Evolutionary conservation across 345 rosid genomes (phyloP).

Genomic region (Pelargonium nanum): DNA sequence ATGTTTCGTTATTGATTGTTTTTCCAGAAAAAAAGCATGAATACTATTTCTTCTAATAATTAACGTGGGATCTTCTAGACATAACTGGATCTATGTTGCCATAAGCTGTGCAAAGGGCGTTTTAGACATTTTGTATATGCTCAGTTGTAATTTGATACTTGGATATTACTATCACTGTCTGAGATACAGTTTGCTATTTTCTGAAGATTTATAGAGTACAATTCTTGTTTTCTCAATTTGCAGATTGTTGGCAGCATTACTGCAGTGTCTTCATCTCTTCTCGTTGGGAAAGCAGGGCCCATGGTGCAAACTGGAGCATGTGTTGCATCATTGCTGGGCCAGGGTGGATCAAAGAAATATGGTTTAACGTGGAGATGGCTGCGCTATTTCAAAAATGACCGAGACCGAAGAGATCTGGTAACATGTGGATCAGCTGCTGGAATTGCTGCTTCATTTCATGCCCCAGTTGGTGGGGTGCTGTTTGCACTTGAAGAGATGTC

Average conservation of each 20-base stretch:
- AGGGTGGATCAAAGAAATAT: slow-evolving; percentile 82
- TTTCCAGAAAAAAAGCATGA: too few relatives aligned
- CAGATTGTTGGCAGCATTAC: slow-evolving; percentile 81
- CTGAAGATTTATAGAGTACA: not conserved
- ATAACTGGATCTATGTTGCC: not conserved
- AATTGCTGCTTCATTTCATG: slow-evolving; percentile 82
- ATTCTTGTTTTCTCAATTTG: slow-evolving; percentile 10
- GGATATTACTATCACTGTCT: not conserved
- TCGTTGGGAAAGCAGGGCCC: slow-evolving; percentile 95
- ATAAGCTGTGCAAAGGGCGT: not conserved
- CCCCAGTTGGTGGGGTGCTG: slow-evolving; percentile 88
- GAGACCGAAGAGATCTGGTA: slow-evolving; percentile 84
- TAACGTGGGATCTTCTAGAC: not conserved
- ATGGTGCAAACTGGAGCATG: slow-evolving; percentile 96
- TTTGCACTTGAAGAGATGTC: slow-evolving; percentile 95
- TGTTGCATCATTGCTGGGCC: slow-evolving; percentile 75
- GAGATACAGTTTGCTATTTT: not conserved
- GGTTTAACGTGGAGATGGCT: slow-evolving; percentile 77
- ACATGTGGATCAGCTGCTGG: slow-evolving; percentile 98
- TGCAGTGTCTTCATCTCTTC: slow-evolving; percentile 78
- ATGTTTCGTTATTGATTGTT: too few relatives aligned
- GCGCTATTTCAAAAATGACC: slow-evolving; percentile 65
- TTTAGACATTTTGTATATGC: not conserved
- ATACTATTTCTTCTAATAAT: not conserved
- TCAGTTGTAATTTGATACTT: not conserved